Conservation (phyloP, 441 rosid species). For the Mallotus repandus region DNA sequence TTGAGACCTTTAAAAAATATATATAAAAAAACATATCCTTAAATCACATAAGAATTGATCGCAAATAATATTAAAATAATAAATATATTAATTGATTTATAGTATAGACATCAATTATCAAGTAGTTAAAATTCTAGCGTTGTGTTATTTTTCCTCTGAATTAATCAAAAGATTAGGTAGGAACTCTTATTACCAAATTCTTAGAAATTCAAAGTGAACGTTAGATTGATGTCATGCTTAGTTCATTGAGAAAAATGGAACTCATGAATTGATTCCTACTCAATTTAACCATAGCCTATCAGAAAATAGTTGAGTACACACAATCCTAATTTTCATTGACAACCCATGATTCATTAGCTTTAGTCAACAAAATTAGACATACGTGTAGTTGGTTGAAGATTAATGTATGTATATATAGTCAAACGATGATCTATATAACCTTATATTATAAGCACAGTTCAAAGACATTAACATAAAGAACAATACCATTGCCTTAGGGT, state of each 20-base stretch:
- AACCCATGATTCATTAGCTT: neutral
- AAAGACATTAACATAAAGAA: neutral
- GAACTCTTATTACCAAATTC: neutral
- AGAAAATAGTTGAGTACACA: neutral
- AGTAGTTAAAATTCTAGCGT: neutral
- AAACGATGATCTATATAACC: neutral
- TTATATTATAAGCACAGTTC: no score
- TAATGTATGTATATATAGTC: neutral
- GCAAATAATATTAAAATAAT: no score
- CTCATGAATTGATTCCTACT: neutral
- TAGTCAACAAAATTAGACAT: neutral
- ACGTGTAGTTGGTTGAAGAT: no score
- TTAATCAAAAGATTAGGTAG: neutral
- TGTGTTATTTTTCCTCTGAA: neutral
- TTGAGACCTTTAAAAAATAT: neutral
- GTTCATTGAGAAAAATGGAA: neutral
- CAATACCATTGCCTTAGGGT: neutral
- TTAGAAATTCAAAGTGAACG: neutral
- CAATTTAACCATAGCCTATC: no score
- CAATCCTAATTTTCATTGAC: neutral
- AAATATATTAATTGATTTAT: no score
- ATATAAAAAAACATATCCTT: no score
- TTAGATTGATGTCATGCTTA: neutral
- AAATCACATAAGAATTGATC: no score
- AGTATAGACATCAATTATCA: no score